Evolutionary conservation across 202 grass and related monocot species (phyloP).

Genomic region (Carex sylvatica): DNA sequence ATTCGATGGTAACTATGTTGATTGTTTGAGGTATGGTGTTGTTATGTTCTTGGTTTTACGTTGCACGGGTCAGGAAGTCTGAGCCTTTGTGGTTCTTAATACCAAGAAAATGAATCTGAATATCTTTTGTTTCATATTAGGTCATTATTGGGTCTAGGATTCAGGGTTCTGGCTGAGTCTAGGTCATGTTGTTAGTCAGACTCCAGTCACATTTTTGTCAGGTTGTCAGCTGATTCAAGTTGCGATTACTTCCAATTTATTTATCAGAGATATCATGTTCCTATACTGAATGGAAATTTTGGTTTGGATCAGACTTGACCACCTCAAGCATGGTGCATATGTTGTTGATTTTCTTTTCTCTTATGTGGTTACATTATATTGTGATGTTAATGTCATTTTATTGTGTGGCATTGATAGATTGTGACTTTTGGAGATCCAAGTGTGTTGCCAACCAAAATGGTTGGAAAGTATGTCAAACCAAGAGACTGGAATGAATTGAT

Average conservation of each 20-base stretch:
- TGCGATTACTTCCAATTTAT: not conserved
- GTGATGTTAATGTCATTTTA: not conserved
- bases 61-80: not conserved
- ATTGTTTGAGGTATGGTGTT: not conserved
- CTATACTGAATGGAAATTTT: not conserved
- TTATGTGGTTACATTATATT: slow-evolving; percentile 3
- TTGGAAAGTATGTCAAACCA: slow-evolving; percentile 89
- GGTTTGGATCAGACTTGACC: not conserved
- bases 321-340: not conserved
- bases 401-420: slow-evolving; percentile 45
- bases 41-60: not conserved
- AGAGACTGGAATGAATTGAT: slow-evolving; percentile 91
- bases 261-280: not conserved
- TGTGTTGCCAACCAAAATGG: slow-evolving; percentile 78
- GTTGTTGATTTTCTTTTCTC: not conserved
- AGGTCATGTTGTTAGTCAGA: not conserved
- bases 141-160: not conserved
- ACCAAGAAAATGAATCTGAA: not conserved
- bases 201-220: not conserved
- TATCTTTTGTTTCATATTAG: not conserved
- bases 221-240: not conserved
- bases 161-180: not conserved
- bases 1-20: not conserved
- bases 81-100: not conserved
- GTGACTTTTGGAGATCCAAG: slow-evolving; percentile 82